phyloP scores from a whole-genome alignment of 177 flowering plant genomes.

The Vitis hybrid region DNA sequence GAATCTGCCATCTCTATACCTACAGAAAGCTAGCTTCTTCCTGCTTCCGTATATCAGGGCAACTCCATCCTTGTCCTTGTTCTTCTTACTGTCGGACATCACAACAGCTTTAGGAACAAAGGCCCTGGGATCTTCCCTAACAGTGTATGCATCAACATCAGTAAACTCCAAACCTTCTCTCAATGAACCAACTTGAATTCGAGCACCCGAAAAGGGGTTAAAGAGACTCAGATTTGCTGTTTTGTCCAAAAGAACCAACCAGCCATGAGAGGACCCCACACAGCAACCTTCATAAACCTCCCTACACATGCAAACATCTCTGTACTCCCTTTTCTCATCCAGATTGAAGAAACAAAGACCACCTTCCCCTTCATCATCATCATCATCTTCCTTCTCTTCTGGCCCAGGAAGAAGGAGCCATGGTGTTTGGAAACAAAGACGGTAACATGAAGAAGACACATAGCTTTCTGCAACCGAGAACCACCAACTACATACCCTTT shows the following conservation, averaged over 20 bases:
- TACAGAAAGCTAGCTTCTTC: conserved; percentile 3
- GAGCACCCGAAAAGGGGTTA: not conserved
- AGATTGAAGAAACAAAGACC: not conserved
- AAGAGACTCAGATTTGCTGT: not conserved
- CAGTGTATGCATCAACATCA: too few species aligned
- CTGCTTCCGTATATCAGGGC: not conserved
- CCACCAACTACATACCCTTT: not conserved
- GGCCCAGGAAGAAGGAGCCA: not conserved
- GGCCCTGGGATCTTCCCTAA: too few species aligned
- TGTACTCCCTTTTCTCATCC: not conserved
- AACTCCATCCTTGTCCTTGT: not conserved
- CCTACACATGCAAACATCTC: not conserved
- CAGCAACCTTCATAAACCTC: not conserved
- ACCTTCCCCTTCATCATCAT: not conserved
- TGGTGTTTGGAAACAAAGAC: not conserved
- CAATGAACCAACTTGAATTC: not conserved
- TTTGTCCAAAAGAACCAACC: not conserved
- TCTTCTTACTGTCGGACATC: not conserved
- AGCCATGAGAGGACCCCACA: not conserved
- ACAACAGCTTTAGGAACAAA: not conserved
- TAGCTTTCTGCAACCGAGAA: not conserved
- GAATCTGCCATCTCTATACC: not conserved
- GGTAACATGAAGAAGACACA: not conserved
- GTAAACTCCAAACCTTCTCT: too few species aligned
- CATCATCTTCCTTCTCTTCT: not conserved